phyloP scores from a whole-genome alignment of 2,329 filamentous ascomycete genomes.

The Aaosphaeria pasadenensis region DNA sequence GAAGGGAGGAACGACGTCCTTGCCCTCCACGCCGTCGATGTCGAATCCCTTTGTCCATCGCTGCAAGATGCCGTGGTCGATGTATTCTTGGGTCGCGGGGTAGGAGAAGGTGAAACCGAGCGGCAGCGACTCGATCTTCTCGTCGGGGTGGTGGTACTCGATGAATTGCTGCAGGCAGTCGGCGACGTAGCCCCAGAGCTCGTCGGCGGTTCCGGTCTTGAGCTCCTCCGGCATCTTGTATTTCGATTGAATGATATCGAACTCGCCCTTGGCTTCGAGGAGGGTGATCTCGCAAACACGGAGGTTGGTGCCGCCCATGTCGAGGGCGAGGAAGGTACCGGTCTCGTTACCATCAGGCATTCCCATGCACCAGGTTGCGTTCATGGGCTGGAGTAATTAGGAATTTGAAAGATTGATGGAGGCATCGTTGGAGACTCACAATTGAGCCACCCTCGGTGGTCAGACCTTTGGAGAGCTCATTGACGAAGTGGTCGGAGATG shows the following conservation, averaged over 20 bases:
- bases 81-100: slow-evolving; percentile 87
- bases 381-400: slow-evolving; percentile 71
- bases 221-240: slow-evolving; percentile 94
- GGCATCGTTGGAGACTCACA: slow-evolving; percentile 45
- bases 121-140: slow-evolving; percentile 65
- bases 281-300: slow-evolving; percentile 92
- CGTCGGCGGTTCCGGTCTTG: slow-evolving; percentile 79
- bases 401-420: neutral
- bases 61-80: slow-evolving; percentile 89
- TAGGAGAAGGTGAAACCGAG: slow-evolving; percentile 98
- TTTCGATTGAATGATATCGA: slow-evolving; percentile 95
- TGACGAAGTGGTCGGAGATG: slow-evolving; percentile 85
- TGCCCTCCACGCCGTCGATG: slow-evolving; percentile 84
- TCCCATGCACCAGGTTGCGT: slow-evolving; percentile 93
- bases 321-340: slow-evolving; percentile 83
- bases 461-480: slow-evolving; percentile 83
- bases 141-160: slow-evolving; percentile 73
- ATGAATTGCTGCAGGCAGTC: slow-evolving; percentile 92
- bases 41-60: slow-evolving; percentile 98
- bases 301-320: slow-evolving; percentile 95
- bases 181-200: slow-evolving; percentile 93
- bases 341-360: slow-evolving; percentile 85
- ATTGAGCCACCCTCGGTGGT: slow-evolving; percentile 88
- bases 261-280: slow-evolving; percentile 83
- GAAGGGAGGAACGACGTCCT: slow-evolving; percentile 88